These are phyloP conservation scores for Ascoidea rubescens DNA, from an alignment of 805 yeast genomes.

Conservation along the genomic window DNA sequence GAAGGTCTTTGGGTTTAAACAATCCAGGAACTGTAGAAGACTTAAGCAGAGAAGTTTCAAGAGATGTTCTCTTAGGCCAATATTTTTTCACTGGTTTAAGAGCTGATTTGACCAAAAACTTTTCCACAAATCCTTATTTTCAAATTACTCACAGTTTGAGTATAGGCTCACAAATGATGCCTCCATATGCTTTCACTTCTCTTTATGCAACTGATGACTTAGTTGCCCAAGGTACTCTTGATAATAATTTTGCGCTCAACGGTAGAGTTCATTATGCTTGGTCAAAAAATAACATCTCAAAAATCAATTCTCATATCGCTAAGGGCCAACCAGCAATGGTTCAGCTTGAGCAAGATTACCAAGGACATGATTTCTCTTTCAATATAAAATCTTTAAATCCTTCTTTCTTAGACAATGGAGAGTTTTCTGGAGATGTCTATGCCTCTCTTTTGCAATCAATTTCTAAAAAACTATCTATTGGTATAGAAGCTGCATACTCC, in stretches of 20 bases:
- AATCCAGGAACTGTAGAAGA: constrained; percentile 95
- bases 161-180: constrained; percentile 72
- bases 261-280: constrained; percentile 90
- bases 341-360: constrained; percentile 92
- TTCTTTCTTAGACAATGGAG: constrained; percentile 47
- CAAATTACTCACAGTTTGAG: constrained; percentile 92
- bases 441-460: constrained; percentile 85
- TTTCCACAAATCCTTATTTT: constrained; percentile 85
- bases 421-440: constrained; percentile 82
- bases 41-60: constrained; percentile 82
- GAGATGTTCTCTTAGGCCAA: constrained; percentile 84
- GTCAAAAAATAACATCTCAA: constrained; percentile 65
- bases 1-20: constrained; percentile 66
- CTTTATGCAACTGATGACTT: constrained; percentile 75
- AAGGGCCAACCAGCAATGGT: constrained; percentile 85
- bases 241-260: constrained; percentile 69
- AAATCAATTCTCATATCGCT: constrained; percentile 79
- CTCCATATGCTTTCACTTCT: constrained; percentile 85
- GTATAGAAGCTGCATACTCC: constrained; percentile 86
- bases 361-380: constrained; percentile 76
- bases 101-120: constrained; percentile 90
- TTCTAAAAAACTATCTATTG: constrained; percentile 72
- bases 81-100: constrained; percentile 90
- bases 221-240: constrained; percentile 85
- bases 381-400: constrained; percentile 91